A percentile compares a stretch with the other conserved stretches of the same genome.
Evolutionary conservation across 805 yeast genomes (phyloP).

Genomic region (Kregervanrija delftensis): DNA sequence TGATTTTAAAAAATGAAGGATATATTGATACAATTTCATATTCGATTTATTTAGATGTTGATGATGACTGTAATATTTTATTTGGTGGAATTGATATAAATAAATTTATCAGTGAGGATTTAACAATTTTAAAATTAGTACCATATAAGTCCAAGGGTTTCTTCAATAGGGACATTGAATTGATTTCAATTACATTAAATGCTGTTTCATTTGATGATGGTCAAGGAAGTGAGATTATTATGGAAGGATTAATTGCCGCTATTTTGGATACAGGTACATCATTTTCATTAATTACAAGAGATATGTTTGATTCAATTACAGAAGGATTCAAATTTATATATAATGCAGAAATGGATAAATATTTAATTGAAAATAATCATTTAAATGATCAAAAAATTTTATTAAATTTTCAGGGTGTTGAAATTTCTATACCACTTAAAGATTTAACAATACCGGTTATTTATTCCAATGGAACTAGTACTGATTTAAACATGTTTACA

Average conservation of each 20-base stretch:
- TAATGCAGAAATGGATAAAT: background rate
- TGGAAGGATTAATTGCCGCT: background rate
- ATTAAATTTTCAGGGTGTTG: conserved; percentile 4
- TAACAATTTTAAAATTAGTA: too few relatives aligned
- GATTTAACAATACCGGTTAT: background rate
- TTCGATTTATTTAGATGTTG: background rate
- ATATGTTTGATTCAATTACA: background rate
- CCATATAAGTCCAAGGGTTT: too few relatives aligned
- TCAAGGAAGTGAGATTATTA: background rate
- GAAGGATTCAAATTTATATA: background rate
- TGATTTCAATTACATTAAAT: background rate
- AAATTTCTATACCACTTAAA: background rate
- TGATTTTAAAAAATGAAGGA: background rate
- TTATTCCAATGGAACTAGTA: background rate
- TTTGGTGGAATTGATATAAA: conserved; percentile 5
- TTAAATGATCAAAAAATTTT: background rate
- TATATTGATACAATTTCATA: background rate
- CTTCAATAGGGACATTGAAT: background rate
- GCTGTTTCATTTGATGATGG: background rate
- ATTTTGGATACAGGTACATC: conserved; percentile 5
- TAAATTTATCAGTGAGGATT: background rate
- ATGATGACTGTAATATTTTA: background rate
- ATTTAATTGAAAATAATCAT: background rate
- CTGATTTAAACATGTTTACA: background rate
- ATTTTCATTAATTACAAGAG: background rate